Evolutionary conservation across 2,329 filamentous ascomycete species (phyloP).

Genomic region (Blastomyces gilchristii): DNA sequence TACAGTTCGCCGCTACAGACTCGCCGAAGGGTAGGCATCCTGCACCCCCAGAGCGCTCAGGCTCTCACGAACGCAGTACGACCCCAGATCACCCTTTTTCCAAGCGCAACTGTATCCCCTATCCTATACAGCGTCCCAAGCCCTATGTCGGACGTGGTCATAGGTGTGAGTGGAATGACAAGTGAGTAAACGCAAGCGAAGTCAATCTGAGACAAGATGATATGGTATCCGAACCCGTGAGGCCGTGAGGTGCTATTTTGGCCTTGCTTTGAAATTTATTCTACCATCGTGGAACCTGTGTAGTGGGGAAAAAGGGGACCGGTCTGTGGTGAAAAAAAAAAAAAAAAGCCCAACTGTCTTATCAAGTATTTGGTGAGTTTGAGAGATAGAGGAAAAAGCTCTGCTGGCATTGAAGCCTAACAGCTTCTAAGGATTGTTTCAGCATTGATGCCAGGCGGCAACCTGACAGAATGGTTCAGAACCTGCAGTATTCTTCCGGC

Average conservation of each 20-base stretch:
- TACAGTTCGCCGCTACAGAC: background rate
- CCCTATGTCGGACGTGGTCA: background rate
- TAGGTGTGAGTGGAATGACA: background rate
- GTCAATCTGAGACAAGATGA: background rate
- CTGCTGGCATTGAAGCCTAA: background rate
- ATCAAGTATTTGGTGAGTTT: background rate
- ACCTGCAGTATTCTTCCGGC: background rate
- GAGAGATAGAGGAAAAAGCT: background rate
- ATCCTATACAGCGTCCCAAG: background rate
- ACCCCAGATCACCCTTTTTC: background rate
- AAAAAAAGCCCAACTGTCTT: background rate
- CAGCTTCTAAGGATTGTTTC: background rate
- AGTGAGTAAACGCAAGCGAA: background rate
- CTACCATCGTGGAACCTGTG: background rate
- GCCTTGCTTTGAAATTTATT: background rate
- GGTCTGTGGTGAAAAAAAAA: background rate
- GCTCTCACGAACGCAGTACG: background rate
- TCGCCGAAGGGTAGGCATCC: background rate
- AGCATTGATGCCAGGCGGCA: background rate
- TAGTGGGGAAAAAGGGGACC: background rate
- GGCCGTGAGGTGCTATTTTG: no score
- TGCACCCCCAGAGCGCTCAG: background rate
- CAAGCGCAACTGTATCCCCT: background rate
- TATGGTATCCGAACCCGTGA: background rate
- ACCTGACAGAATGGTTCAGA: background rate